phyloP scores from a whole-genome alignment of 495 filamentous ascomycete genomes.

The Penicillium desertorum region DNA sequence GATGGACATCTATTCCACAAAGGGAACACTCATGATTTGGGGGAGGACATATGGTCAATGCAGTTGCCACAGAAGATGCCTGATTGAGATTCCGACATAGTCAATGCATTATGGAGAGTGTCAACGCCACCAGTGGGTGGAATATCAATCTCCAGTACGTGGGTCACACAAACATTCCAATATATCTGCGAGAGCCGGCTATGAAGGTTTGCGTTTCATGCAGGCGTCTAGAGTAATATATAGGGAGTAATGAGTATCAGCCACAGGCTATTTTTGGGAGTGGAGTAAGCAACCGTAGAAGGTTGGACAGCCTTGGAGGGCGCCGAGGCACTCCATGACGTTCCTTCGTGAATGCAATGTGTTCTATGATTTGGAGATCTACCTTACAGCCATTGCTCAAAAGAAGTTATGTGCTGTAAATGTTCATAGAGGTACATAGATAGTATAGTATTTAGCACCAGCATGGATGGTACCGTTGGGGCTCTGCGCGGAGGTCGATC shows the following conservation, averaged over 20 bases:
- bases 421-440: not conserved
- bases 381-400: not conserved
- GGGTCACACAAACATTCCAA: not conserved
- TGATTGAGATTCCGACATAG: not conserved
- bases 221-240: not conserved
- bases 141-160: not conserved
- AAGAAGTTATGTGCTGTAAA: not conserved
- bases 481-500: not conserved
- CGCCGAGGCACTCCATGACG: not conserved
- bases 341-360: not conserved
- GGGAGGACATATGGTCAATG: not conserved
- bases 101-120: not conserved
- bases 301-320: not conserved
- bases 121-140: not conserved
- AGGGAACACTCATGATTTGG: not conserved
- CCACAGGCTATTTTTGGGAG: constrained; percentile 8
- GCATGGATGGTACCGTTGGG: not conserved
- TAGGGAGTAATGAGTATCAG: not conserved
- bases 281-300: not conserved
- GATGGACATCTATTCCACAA: not conserved
- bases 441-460: not conserved
- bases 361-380: not conserved
- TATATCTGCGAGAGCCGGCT: not conserved
- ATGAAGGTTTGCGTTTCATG: not conserved
- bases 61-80: not conserved